phyloP scores from a whole-genome alignment of 805 yeast species.

The Lachancea lanzarotensis region DNA sequence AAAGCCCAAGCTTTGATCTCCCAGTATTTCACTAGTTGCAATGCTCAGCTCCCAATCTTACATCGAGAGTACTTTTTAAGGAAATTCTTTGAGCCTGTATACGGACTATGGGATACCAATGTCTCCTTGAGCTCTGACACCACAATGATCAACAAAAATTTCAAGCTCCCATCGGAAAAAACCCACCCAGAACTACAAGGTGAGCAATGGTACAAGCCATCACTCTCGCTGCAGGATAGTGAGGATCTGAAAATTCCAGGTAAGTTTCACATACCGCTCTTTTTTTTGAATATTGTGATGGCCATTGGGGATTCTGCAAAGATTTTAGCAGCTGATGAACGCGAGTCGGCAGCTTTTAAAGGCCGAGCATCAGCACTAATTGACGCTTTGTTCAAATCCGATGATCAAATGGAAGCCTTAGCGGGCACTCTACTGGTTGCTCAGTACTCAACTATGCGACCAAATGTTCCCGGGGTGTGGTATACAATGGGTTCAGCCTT shows the following conservation, averaged over 20 bases:
- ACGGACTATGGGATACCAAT: conserved; percentile 55
- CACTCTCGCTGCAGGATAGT: conserved; percentile 17
- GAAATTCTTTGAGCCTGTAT: conserved; percentile 67
- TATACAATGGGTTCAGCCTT: conserved; percentile 75
- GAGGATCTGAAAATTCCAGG: conserved; percentile 50
- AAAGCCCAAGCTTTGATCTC: conserved; percentile 62
- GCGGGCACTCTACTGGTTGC: conserved; percentile 68
- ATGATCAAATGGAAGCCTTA: conserved; percentile 61
- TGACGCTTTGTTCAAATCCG: conserved; percentile 49
- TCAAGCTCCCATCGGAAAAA: conserved; percentile 20
- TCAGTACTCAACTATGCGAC: conserved; percentile 76
- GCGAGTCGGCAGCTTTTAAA: conserved; percentile 63
- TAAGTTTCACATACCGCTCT: conserved; percentile 48
- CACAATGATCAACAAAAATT: conserved; percentile 39
- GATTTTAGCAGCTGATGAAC: conserved; percentile 58
- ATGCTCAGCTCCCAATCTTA: conserved; percentile 75
- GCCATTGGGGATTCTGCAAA: conserved; percentile 75
- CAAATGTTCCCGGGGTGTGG: conserved; percentile 92
- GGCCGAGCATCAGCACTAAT: conserved; percentile 55
- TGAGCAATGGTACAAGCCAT: conserved; percentile 17
- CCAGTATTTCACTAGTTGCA: conserved; percentile 69
- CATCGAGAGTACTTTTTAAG: conserved; percentile 73
- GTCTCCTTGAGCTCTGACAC: conserved; percentile 53
- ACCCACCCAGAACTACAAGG: conserved; percentile 1
- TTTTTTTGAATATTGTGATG: conserved; percentile 67